Evolutionary conservation across 2,329 filamentous ascomycete genomes (phyloP), one percentile per base, ranked within the genome.

Genomic region (Diaporthe helianthi): DNA sequence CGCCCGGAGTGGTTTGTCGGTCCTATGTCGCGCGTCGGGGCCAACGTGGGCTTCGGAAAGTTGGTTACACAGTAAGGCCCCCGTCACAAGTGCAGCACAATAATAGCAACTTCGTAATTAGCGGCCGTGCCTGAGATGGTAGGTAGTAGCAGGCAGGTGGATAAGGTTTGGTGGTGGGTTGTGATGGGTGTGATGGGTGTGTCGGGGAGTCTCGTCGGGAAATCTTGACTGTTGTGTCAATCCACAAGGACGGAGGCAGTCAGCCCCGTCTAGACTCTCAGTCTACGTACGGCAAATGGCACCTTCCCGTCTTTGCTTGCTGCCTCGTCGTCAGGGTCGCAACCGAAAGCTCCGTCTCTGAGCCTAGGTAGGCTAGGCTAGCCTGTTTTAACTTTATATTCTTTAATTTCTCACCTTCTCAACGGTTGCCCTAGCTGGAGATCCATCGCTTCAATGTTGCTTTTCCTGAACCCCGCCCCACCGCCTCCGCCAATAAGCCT

Each of bases 61-160:
- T 17, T 63, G 58, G 41, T 49, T 63, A 61, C n/a, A n/a, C n/a
- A n/a, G n/a, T n/a, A n/a, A n/a, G 33, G 58, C 41, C 26, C 58
- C 29, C 29, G 58, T 49, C 19, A 17, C 36, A 47, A 36, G 58
- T 49, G 26, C 58, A 26, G 19, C 58, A 63, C 29, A 33, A 49
- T 19, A 63, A 63, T 49, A 49, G 31, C 58, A 63, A 13, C 54
- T 26, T n/a, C 10, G 8, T 36, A 63, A 63, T 49, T 63, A 49
- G 44, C 44, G 29, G 44, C 36, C n/a, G 58, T 47, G n/a, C 31
- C 26, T 24, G 41, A 44, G 58, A 63, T 49, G 44, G 29, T 17
- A 49, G 44, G 58, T 15, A n/a, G 33, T 44, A 19, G 38, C 15
- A 19, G 19, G 38, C 15, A 41, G 38, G 29, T 24, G 8, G 44